Evolutionary conservation across 73 alveolate species (phyloP).

Genomic region (Paramecium pentaurelia): DNA sequence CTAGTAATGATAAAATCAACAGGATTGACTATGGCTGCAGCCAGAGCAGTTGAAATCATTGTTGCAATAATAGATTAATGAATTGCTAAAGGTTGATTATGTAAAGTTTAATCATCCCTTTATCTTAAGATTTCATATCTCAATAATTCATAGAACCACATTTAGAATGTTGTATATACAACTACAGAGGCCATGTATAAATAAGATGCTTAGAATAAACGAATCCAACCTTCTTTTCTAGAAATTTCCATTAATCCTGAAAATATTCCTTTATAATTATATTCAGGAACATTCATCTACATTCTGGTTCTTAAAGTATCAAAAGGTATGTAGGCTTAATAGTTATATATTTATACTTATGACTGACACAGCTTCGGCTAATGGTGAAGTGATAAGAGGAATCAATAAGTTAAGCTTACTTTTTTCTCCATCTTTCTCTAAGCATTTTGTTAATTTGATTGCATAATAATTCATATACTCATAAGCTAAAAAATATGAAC

Average conservation of each 20-base stretch:
- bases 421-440: not conserved
- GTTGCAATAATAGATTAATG: conserved; percentile 46
- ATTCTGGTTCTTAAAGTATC: conserved; percentile 60
- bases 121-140: conserved; percentile 39
- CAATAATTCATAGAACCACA: conserved; percentile 61
- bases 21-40: conserved; percentile 54
- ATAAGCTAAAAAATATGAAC: conserved; percentile 41
- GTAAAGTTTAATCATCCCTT: not conserved
- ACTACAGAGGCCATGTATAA: conserved; percentile 40
- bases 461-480: conserved; percentile 50
- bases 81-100: not conserved
- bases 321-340: conserved; percentile 48
- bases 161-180: conserved; percentile 34
- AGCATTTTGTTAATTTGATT: not conserved
- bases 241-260: conserved; percentile 32
- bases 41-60: conserved; percentile 5
- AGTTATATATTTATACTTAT: not conserved
- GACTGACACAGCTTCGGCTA: conserved; percentile 49
- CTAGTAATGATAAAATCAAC: conserved; percentile 55
- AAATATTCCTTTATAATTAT: conserved; percentile 38
- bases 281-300: conserved; percentile 54
- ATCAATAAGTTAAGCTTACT: conserved; percentile 8
- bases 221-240: conserved; percentile 51
- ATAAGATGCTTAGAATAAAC: conserved; percentile 55
- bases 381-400: conserved; percentile 45